Conservation (phyloP, 495 filamentous ascomycete species). For the Podospora didyma region DNA sequence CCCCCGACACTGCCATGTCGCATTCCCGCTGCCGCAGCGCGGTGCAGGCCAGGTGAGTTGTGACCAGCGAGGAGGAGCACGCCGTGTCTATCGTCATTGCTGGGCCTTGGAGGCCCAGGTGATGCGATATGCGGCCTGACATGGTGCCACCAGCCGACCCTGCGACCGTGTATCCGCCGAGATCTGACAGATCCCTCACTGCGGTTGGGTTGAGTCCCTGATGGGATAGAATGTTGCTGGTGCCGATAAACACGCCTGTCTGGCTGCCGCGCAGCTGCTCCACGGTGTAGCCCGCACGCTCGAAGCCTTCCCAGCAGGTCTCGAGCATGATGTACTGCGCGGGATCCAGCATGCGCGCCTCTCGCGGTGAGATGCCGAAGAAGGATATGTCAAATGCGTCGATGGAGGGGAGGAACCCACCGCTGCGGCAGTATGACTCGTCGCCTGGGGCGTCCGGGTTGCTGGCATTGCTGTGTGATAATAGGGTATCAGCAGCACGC, state of each 20-base stretch:
- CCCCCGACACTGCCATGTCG: conserved; percentile 29
- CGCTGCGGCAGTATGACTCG: conserved; percentile 19
- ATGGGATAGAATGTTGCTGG: too few species aligned
- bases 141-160: not conserved
- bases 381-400: conserved; percentile 32
- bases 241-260: conserved; percentile 37
- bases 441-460: conserved; percentile 13
- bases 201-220: too few species aligned
- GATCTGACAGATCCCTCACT: too few species aligned
- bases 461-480: too few species aligned
- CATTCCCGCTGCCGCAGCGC: conserved; percentile 27
- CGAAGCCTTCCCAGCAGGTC: conserved; percentile 36
- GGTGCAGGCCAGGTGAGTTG: conserved; percentile 34
- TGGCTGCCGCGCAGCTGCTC: conserved; percentile 26
- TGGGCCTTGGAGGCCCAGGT: conserved; percentile 39
- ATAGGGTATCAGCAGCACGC: conserved; percentile 16
- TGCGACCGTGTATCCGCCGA: conserved; percentile 17
- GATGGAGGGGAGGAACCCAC: conserved; percentile 13
- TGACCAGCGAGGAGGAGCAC: conserved; percentile 34
- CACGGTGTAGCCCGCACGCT: conserved; percentile 32
- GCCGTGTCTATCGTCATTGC: conserved; percentile 44
- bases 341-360: conserved; percentile 33
- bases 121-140: conserved; percentile 44
- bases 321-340: conserved; percentile 32
- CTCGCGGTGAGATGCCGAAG: conserved; percentile 38